phyloP scores from a whole-genome alignment of 2,329 filamentous ascomycete species.

The Diaporthe caulivora region DNA sequence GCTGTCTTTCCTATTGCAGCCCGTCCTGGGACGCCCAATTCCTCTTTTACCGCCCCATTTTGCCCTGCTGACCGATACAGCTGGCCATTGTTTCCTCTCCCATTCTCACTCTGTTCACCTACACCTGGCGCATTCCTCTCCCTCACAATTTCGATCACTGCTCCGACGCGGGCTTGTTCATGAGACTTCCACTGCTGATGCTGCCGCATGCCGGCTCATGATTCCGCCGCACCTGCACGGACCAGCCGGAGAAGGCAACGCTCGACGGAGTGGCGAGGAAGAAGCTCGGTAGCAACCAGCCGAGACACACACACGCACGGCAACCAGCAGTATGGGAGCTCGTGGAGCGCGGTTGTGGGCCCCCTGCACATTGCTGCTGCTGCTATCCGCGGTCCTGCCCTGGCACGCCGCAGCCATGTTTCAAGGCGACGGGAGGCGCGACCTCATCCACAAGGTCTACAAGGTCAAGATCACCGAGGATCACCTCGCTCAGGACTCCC shows the following conservation, averaged over 20 bases:
- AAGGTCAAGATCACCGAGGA: conserved; percentile 43
- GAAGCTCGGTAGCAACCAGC: background rate
- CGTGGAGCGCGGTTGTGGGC: conserved; percentile 45
- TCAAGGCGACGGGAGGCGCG: conserved; percentile 41
- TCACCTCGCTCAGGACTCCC: conserved; percentile 5
- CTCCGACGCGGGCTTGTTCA: background rate
- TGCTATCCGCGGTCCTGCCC: conserved; percentile 43
- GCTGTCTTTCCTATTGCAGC: conserved; percentile 25
- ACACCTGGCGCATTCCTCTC: background rate
- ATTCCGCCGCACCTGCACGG: conserved; percentile 15
- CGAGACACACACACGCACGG: conserved; percentile 18
- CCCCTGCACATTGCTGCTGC: conserved; percentile 43
- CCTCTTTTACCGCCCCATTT: background rate
- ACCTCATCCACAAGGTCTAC: conserved; percentile 44
- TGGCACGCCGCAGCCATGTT: conserved; percentile 44
- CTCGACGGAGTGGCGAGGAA: background rate
- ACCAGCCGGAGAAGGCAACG: conserved; percentile 16
- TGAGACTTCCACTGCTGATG: conserved; percentile 6
- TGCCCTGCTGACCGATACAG: conserved; percentile 17
- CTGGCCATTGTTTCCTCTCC: background rate
- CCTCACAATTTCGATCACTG: background rate
- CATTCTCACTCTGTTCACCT: background rate
- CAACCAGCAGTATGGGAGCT: conserved; percentile 19
- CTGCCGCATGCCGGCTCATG: conserved; percentile 26
- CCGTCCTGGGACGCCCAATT: conserved; percentile 24